Evolutionary conservation across 805 yeast species (phyloP).

Genomic region (Kuraishia hungarica): DNA sequence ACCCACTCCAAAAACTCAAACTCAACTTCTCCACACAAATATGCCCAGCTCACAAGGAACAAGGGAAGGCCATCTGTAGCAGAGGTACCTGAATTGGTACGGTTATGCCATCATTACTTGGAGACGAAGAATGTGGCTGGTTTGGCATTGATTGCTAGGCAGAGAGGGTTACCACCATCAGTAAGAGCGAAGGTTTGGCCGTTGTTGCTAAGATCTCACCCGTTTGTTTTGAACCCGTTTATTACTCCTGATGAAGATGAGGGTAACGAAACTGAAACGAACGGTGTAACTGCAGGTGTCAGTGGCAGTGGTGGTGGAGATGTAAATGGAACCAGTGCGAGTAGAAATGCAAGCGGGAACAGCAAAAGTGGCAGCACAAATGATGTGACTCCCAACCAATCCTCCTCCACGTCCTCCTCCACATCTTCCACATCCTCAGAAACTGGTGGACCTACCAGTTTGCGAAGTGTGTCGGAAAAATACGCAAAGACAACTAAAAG

Average conservation of each 20-base stretch:
- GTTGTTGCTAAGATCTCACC: conserved; percentile 68
- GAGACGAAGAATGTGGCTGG: conserved; percentile 59
- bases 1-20: not conserved
- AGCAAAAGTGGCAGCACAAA: no score
- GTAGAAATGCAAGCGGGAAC: no score
- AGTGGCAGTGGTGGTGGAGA: conserved; percentile 8
- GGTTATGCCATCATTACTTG: conserved; percentile 47
- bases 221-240: conserved; percentile 72
- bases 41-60: conserved; percentile 9
- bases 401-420: conserved; percentile 4
- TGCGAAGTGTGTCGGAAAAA: no score
- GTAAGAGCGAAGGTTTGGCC: conserved; percentile 83
- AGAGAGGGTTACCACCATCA: conserved; percentile 78
- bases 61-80: conserved; percentile 33
- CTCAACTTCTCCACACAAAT: not conserved
- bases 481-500: not conserved
- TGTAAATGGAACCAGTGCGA: not conserved
- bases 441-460: no score
- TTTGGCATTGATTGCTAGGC: conserved; percentile 72
- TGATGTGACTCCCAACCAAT: no score
- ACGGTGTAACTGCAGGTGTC: conserved; percentile 16
- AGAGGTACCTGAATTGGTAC: conserved; percentile 40
- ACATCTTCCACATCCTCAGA: no score
- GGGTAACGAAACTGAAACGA: conserved; percentile 24
- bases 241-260: conserved; percentile 53